Percentiles rank a stretch among this genome's conserved stretches.
phyloP scores from a whole-genome alignment of 2,329 filamentous ascomycete species.

The Neopestalotiopsis rosae region DNA sequence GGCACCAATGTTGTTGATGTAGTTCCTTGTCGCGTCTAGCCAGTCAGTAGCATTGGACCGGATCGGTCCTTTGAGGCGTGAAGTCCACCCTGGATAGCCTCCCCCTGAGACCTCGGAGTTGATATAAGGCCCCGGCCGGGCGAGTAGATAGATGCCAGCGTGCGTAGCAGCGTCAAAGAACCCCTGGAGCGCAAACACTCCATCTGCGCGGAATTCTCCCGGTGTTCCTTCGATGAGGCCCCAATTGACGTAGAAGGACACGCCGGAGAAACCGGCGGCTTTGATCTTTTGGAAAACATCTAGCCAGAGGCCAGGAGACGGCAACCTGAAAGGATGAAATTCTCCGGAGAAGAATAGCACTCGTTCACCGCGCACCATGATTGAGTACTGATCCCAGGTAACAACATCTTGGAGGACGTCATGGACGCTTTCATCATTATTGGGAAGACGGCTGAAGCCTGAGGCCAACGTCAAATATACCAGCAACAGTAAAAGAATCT shows the following conservation, averaged over 20 bases:
- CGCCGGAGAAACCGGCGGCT: constrained; percentile 76
- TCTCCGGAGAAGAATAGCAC: constrained; percentile 76
- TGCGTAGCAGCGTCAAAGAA: constrained; percentile 77
- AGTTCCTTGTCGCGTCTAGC: constrained; percentile 65
- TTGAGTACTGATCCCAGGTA: constrained; percentile 75
- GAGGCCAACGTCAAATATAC: neutral
- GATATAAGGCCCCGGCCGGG: constrained; percentile 74
- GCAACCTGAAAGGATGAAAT: constrained; percentile 69
- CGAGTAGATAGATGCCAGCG: constrained; percentile 77
- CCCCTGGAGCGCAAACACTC: constrained; percentile 72
- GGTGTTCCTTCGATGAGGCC: constrained; percentile 74
- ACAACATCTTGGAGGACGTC: constrained; percentile 39
- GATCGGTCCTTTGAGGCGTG: constrained; percentile 65
- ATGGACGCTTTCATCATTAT: neutral
- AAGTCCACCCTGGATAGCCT: constrained; percentile 82
- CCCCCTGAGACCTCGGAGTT: constrained; percentile 79
- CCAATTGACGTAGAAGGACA: constrained; percentile 82
- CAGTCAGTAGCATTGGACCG: constrained; percentile 67
- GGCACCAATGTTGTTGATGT: constrained; percentile 62
- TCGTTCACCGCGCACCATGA: constrained; percentile 73
- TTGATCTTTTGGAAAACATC: constrained; percentile 85
- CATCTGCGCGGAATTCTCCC: constrained; percentile 71
- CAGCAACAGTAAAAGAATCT: neutral
- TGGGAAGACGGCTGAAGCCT: neutral
- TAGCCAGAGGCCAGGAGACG: constrained; percentile 55